Conservation (phyloP, 129 eudicot genomes). For the Escallonia rubra region DNA sequence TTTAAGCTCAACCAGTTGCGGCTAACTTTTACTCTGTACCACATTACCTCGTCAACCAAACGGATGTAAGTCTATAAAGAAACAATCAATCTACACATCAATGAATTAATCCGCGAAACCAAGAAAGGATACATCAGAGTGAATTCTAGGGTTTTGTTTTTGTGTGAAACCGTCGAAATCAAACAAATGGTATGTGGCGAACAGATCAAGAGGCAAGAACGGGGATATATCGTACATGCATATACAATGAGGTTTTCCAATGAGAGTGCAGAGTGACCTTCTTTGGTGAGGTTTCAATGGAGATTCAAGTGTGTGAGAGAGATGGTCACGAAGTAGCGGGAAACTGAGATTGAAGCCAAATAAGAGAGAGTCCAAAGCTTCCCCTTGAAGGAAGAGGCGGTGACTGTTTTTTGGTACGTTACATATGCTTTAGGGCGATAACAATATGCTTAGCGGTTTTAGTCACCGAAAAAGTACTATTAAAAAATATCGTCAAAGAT, state of each 20-base stretch:
- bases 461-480: too few species aligned
- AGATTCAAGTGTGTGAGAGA: conserved; percentile 16
- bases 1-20: not conserved
- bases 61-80: not conserved
- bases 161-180: not conserved
- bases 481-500: too few species aligned
- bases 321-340: conserved; percentile 33
- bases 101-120: not conserved
- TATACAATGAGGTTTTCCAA: not conserved
- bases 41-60: conserved; percentile 2
- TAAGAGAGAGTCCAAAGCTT: not conserved
- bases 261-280: not conserved
- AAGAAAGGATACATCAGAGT: not conserved
- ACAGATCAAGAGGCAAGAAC: not conserved
- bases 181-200: not conserved
- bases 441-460: too few species aligned
- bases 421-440: too few species aligned
- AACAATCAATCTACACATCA: not conserved
- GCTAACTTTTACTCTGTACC: not conserved
- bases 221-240: not conserved
- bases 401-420: not conserved
- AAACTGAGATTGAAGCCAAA: conserved; percentile 11
- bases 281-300: conserved; percentile 4
- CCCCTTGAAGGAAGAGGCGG: conserved; percentile 19
- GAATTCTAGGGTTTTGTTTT: not conserved